Conservation (phyloP, 768 basidiomycete species). For the Cyclocybe cylindracea region DNA sequence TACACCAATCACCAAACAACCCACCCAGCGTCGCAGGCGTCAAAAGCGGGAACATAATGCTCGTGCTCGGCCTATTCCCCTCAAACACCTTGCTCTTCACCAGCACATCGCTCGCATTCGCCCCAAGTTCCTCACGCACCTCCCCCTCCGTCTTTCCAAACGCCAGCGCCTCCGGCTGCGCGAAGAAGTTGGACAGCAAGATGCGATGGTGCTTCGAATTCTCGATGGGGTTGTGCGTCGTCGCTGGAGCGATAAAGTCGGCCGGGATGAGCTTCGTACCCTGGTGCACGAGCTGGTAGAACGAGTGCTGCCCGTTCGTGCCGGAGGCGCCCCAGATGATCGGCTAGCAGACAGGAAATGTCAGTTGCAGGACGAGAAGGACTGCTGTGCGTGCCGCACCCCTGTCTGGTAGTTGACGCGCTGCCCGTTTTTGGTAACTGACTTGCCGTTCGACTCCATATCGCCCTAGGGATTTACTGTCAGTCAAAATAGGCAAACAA, state of each 20-base stretch:
- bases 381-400: constrained; percentile 45
- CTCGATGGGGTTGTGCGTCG: constrained; percentile 86
- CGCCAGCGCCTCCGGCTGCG: constrained; percentile 95
- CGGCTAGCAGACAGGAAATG: constrained; percentile 51
- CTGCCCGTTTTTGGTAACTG: constrained; percentile 89
- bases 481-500: no score
- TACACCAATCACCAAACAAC: constrained; percentile 19
- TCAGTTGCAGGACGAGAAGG: neutral
- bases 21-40: constrained; percentile 86
- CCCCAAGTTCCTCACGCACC: constrained; percentile 68
- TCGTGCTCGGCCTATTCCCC: constrained; percentile 96
- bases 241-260: constrained; percentile 90
- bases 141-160: constrained; percentile 96
- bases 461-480: constrained; percentile 61
- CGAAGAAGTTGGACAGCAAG: constrained; percentile 96
- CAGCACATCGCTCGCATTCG: constrained; percentile 76
- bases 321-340: constrained; percentile 99
- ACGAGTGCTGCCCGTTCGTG: constrained; percentile 99
- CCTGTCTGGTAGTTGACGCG: constrained; percentile 97
- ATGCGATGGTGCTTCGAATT: constrained; percentile 95
- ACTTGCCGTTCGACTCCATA: constrained; percentile 99
- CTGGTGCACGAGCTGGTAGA: constrained; percentile 97
- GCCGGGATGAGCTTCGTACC: constrained; percentile 91
- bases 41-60: constrained; percentile 90
- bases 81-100: constrained; percentile 98